Percentiles rank a stretch among this genome's conserved stretches.
phyloP scores from a whole-genome alignment of 805 yeast species.

The Spathaspora arborariae region DNA sequence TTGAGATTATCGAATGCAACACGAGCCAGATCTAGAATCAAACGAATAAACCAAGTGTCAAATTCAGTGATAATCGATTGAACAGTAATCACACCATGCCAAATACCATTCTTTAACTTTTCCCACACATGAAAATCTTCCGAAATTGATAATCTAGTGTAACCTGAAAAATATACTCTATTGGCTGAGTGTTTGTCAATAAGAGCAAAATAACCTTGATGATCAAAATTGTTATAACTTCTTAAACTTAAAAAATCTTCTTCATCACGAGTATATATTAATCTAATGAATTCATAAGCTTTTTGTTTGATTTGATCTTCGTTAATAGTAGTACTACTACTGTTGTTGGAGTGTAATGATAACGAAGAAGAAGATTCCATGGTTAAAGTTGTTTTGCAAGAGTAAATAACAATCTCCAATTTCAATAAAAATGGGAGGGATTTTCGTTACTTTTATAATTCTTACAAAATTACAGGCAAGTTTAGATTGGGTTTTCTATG shows the following conservation, averaged over 20 bases:
- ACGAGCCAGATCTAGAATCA: constrained; percentile 20
- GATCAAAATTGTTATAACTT: constrained; percentile 3
- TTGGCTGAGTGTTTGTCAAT: neutral
- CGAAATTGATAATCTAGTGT: neutral
- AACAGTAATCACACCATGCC: constrained; percentile 29
- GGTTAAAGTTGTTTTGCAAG: neutral
- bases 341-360: constrained; percentile 5
- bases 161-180: neutral
- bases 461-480: neutral
- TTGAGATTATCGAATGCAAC: constrained; percentile 9
- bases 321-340: constrained; percentile 2
- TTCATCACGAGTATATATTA: constrained; percentile 23
- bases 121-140: constrained; percentile 18
- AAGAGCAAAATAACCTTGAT: neutral
- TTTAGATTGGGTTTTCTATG: neutral
- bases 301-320: constrained; percentile 4
- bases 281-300: constrained; percentile 22
- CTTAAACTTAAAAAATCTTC: constrained; percentile 12
- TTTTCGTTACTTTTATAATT: neutral
- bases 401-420: neutral
- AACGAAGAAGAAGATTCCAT: constrained; percentile 6
- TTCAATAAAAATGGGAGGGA: neutral
- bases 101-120: constrained; percentile 10
- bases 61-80: constrained; percentile 18
- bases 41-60: constrained; percentile 31